Base-by-base conservation (phyloP, 768 basidiomycete species). In the Russula compacta region DNA sequence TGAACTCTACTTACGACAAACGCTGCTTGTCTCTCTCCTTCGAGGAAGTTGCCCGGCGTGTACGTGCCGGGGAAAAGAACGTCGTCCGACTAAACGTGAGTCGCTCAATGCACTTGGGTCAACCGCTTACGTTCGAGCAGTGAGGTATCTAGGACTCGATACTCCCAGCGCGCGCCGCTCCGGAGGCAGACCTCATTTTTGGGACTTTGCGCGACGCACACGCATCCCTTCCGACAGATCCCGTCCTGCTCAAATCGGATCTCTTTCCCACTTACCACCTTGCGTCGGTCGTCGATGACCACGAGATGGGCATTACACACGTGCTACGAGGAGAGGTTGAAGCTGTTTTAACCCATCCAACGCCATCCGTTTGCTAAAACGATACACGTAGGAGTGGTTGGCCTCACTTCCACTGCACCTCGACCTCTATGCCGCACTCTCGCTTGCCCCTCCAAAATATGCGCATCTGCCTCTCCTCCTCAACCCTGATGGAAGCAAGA, bases 191-290 rank as follows among this genome's bases (percentile, higher is more conserved):
- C 67, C 71, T 95, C 17, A 81, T 95, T 7, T 95, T 94, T 69
- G 89, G 89, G 1, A 70, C 75, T 32, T 70, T 89, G 40, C 83
- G 78, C 63, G 91, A 91, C 70, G 85, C 87, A 0, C 87, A 88
- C 67, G 81, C 81, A 11, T 92, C 88, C 1, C 72, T 90, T 5
- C 83, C 86, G 1, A 95, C 92, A 2, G 97, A 99, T 70, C 92
- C 94, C 24, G 83, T 98, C 48, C 76, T 98, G 4, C 77, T 98
- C 62, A 98, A 99, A 72, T 86, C 89, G 1, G 97, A 99, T 71
- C 76, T 83, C 1, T 95, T 89, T 71, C 97, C 97, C 6, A 98
- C 95, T 0, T 99, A 99, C 70, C 97, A 98, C 65, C 81, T 99
- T 5, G 95, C 97, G 0, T 94, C 86, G 21, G 92, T 98, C 0